A percentile compares a stretch with the other conserved stretches of the same genome.
phyloP scores from a whole-genome alignment of 495 filamentous ascomycete species.

The Penicillium roqueforti region DNA sequence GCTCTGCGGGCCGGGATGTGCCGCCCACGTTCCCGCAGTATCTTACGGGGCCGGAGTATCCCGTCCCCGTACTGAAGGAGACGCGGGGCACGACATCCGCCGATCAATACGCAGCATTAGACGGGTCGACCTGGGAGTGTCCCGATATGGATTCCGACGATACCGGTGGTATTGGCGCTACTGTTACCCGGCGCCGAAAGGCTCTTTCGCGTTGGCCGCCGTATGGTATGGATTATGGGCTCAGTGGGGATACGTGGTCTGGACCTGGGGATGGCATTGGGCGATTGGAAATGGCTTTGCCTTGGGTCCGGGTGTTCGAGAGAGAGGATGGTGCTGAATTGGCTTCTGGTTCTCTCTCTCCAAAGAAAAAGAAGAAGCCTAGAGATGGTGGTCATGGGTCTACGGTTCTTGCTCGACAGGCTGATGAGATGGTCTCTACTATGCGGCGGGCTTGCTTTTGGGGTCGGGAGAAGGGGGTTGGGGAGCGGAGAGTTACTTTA shows the following conservation, averaged over 20 bases:
- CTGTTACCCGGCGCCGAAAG: constrained; percentile 30
- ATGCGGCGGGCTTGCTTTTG: constrained; percentile 43
- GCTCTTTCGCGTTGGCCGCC: constrained; percentile 41
- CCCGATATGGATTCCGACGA: constrained; percentile 4
- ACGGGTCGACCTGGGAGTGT: constrained; percentile 6
- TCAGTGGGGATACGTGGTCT: constrained; percentile 17
- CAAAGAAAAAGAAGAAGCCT: neutral
- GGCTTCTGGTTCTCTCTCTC: neutral
- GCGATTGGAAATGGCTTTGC: constrained; percentile 30
- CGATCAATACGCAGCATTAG: neutral
- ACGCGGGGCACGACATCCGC: neutral
- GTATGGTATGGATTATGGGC: constrained; percentile 36
- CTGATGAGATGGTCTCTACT: constrained; percentile 37
- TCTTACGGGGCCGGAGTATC: constrained; percentile 34
- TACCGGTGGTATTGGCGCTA: neutral
- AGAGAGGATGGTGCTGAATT: neutral
- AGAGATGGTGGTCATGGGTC: neutral
- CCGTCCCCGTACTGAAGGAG: constrained; percentile 28
- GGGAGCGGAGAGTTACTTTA: constrained; percentile 29
- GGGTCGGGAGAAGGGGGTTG: constrained; percentile 35
- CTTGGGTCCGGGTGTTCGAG: constrained; percentile 31
- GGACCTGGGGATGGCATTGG: constrained; percentile 15
- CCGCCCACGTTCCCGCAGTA: constrained; percentile 35
- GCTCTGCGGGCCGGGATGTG: constrained; percentile 42
- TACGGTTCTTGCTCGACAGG: constrained; percentile 31